phyloP scores from a whole-genome alignment of 495 filamentous ascomycete genomes.

The Hypoxylon fuscum region DNA sequence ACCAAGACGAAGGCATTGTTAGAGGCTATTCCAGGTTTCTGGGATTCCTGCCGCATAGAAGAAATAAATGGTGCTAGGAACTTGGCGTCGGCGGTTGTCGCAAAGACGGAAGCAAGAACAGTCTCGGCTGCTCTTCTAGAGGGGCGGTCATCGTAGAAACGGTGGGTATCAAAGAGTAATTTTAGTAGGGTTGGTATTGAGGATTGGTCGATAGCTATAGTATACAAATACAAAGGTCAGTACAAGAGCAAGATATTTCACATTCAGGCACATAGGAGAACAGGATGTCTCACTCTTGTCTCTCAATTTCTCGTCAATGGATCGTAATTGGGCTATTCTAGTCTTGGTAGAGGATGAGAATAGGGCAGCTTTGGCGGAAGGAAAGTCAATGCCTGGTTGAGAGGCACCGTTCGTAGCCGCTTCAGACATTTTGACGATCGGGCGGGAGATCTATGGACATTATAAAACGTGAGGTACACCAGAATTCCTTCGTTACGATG shows the following conservation, averaged over 20 bases:
- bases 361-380: constrained; percentile 48
- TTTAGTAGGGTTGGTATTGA: constrained; percentile 61
- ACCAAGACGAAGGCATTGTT: constrained; percentile 87
- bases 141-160: constrained; percentile 83
- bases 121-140: constrained; percentile 83
- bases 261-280: background rate
- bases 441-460: constrained; percentile 45
- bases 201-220: constrained; percentile 52
- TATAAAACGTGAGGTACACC: constrained; percentile 10
- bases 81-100: constrained; percentile 58
- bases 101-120: constrained; percentile 73
- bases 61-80: constrained; percentile 68
- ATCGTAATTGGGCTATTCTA: constrained; percentile 53
- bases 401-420: constrained; percentile 42
- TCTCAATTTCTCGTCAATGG: constrained; percentile 57
- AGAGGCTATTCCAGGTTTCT: constrained; percentile 77
- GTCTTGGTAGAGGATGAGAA: constrained; percentile 59
- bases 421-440: constrained; percentile 56
- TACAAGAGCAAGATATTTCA: no score
- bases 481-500: background rate
- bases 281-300: constrained; percentile 51
- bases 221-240: constrained; percentile 11
- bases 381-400: constrained; percentile 48
- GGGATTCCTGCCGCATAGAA: constrained; percentile 68
- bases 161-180: constrained; percentile 83